Evolutionary conservation across 306 rosid genomes (phyloP).

Genomic region (Cucumis hystrix): DNA sequence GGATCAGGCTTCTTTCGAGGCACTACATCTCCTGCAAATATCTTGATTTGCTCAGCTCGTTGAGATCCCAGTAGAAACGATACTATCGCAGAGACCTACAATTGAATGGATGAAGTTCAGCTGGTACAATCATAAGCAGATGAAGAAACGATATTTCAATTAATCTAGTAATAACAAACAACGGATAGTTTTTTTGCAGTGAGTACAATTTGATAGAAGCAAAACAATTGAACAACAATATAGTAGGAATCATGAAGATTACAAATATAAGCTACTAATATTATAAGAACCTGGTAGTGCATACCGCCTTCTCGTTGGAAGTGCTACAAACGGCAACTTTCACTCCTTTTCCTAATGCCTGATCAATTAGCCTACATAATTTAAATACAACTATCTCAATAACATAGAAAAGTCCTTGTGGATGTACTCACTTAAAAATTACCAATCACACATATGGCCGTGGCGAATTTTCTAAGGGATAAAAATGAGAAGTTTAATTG

Average conservation of each 20-base stretch:
- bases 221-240: background rate
- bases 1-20: constrained; percentile 99
- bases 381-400: background rate
- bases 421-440: background rate
- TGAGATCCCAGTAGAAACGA: constrained; percentile 73
- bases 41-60: constrained; percentile 78
- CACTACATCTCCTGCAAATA: constrained; percentile 97
- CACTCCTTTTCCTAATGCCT: constrained; percentile 77
- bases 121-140: background rate
- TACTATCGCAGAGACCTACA: constrained; percentile 93
- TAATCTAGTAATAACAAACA: background rate
- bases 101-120: constrained; percentile 20
- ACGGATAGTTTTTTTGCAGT: background rate
- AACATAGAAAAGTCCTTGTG: too few relatives aligned
- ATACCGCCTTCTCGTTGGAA: constrained; percentile 99
- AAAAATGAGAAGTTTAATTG: background rate
- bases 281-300: constrained; percentile 35
- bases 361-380: constrained; percentile 69
- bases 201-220: background rate
- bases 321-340: constrained; percentile 98
- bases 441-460: background rate
- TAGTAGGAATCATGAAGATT: background rate
- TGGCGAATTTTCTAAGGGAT: background rate
- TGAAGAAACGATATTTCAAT: background rate
- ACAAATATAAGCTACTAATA: constrained; percentile 12